phyloP scores from a whole-genome alignment of 2,329 filamentous ascomycete species.

The Botrytis medusae region DNA sequence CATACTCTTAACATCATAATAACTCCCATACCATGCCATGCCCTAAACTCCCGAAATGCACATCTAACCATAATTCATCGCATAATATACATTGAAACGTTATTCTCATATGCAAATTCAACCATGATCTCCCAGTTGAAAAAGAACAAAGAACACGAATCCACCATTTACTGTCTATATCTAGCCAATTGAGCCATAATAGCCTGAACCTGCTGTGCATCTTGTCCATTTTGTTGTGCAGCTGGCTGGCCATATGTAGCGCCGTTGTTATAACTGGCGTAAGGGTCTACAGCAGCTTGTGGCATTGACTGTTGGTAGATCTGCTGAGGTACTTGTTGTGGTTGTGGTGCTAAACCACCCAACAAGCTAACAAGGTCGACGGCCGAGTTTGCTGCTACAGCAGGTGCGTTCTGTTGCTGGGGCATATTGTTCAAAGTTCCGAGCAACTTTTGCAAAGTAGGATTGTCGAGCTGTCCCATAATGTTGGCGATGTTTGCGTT shows the following conservation, averaged over 20 bases:
- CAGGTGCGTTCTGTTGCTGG: slow-evolving; percentile 32
- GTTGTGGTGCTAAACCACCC: slow-evolving; percentile 33
- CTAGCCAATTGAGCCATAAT: slow-evolving; percentile 73
- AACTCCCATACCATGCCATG: not conserved
- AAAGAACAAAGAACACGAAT: not conserved
- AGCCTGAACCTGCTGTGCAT: slow-evolving; percentile 62
- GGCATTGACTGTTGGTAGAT: slow-evolving; percentile 33
- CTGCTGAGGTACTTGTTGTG: slow-evolving; percentile 31
- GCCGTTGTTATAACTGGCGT: slow-evolving; percentile 7
- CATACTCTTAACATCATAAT: not conserved
- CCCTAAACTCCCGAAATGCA: not conserved
- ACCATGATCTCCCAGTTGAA: not conserved
- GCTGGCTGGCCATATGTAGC: slow-evolving; percentile 10
- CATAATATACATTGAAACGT: slow-evolving; percentile 1
- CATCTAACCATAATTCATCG: not conserved
- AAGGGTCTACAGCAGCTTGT: slow-evolving; percentile 23
- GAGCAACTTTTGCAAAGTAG: slow-evolving; percentile 69
- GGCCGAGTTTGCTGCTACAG: slow-evolving; percentile 40
- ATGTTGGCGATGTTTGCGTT: slow-evolving; percentile 60
- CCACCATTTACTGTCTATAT: slow-evolving; percentile 52
- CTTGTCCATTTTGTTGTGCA: slow-evolving; percentile 38
- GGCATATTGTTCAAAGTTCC: slow-evolving; percentile 50
- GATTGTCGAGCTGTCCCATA: slow-evolving; percentile 66
- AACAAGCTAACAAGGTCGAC: slow-evolving; percentile 40
- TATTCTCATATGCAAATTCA: not conserved